These are phyloP conservation scores for Castanea mollissima DNA, from an alignment of 306 rosid species.

Conservation along the genomic window DNA sequence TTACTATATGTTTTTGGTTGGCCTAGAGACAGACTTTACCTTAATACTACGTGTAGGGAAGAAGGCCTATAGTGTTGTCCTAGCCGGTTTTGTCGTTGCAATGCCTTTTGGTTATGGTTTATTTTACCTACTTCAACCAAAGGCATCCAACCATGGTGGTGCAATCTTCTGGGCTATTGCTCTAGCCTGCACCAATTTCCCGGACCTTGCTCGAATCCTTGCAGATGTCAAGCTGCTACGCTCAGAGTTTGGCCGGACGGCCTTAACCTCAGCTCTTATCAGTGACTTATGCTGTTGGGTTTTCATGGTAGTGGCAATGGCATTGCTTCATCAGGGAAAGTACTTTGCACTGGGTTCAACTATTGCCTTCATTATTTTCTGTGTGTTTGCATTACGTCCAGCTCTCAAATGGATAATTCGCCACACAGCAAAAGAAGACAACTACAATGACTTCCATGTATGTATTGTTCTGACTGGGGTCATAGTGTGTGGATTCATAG, in stretches of 20 bases:
- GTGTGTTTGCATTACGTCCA: constrained; percentile 28
- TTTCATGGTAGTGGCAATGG: constrained; percentile 19
- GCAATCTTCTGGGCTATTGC: constrained; percentile 37
- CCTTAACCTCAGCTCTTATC: constrained; percentile 38
- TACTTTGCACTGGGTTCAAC: constrained; percentile 6
- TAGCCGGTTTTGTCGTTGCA: constrained; percentile 29
- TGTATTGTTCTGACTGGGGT: constrained; percentile 29
- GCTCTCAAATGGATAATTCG: constrained; percentile 23
- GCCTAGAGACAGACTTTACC: constrained; percentile 37
- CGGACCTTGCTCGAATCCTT: constrained; percentile 38
- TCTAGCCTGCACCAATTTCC: constrained; percentile 40
- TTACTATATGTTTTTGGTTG: constrained; percentile 46
- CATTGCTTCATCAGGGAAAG: constrained; percentile 1
- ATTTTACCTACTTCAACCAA: neutral
- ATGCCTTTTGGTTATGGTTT: constrained; percentile 23
- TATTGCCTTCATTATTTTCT: neutral
- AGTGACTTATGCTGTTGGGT: constrained; percentile 43
- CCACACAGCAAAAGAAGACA: constrained; percentile 18
- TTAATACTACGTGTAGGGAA: constrained; percentile 25
- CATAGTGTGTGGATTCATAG: constrained; percentile 7
- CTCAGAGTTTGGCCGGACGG: constrained; percentile 37
- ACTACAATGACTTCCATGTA: constrained; percentile 26
- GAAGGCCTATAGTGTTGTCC: constrained; percentile 33
- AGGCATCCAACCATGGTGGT: neutral
- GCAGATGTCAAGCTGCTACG: constrained; percentile 45